Evolutionary conservation across 306 rosid genomes (phyloP).

Genomic region (Mimosa bimucronata): DNA sequence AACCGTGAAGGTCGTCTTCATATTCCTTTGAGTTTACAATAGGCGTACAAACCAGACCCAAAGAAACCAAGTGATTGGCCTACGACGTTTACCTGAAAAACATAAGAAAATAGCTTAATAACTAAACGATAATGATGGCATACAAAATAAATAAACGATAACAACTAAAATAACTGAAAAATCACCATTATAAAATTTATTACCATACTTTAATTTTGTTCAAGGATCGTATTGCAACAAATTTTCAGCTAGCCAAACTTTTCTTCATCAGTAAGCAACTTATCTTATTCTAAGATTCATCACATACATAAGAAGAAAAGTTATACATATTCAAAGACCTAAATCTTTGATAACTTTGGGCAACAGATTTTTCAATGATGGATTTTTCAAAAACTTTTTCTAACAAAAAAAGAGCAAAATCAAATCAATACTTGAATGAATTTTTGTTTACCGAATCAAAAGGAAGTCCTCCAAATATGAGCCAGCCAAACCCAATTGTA

Average conservation of each 20-base stretch:
- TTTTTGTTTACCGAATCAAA: constrained; percentile 50
- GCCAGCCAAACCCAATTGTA: constrained; percentile 64
- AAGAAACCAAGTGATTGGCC: constrained; percentile 74
- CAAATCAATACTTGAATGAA: background rate
- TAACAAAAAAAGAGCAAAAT: background rate
- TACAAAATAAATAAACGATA: background rate
- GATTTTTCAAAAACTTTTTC: too few species aligned
- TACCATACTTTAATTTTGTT: too few species aligned
- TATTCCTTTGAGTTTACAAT: constrained; percentile 61
- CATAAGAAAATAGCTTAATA: constrained; percentile 15
- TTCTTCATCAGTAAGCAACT: too few species aligned
- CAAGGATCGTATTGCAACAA: too few species aligned
- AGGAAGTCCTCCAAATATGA: constrained; percentile 67
- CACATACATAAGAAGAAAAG: too few species aligned
- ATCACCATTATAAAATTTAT: too few species aligned
- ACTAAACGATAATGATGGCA: background rate
- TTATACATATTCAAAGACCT: too few species aligned
- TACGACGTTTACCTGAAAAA: constrained; percentile 57
- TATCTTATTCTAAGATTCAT: too few species aligned
- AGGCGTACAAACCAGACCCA: constrained; percentile 79
- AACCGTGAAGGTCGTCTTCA: constrained; percentile 35
- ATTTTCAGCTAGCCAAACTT: too few species aligned
- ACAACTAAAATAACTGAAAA: background rate
- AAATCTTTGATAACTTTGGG: too few species aligned
- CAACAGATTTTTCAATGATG: too few species aligned